Evolutionary conservation across 1,284 basidiomycete species (phyloP).

Genomic region (Boletellus deceptivus): DNA sequence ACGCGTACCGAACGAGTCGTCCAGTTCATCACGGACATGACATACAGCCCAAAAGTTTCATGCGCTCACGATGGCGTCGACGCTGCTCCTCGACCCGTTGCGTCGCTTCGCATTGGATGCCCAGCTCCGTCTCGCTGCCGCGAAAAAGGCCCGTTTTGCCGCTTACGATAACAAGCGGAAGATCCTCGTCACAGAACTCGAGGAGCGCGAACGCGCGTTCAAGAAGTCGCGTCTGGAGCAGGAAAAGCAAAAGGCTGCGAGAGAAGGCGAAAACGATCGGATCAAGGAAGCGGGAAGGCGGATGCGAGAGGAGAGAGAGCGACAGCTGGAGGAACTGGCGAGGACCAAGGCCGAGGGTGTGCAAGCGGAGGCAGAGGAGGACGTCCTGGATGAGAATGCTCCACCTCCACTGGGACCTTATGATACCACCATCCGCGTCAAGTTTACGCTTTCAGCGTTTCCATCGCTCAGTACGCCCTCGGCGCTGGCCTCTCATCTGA

Average conservation of each 20-base stretch:
- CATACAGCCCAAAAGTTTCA: constrained; percentile 77
- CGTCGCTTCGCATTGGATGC: constrained; percentile 83
- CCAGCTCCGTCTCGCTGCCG: constrained; percentile 70
- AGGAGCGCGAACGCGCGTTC: constrained; percentile 73
- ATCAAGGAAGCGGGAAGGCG: constrained; percentile 78
- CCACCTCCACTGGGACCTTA: constrained; percentile 56
- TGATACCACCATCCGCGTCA: constrained; percentile 73
- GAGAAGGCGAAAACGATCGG: constrained; percentile 64
- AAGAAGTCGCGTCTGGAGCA: constrained; percentile 70
- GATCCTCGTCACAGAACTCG: constrained; percentile 79
- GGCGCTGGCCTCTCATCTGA: constrained; percentile 51
- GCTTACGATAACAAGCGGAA: constrained; percentile 79
- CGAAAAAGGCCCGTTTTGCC: constrained; percentile 70
- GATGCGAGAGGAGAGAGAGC: constrained; percentile 67
- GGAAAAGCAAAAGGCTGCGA: constrained; percentile 53
- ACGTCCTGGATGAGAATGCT: constrained; percentile 45
- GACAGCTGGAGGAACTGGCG: constrained; percentile 47
- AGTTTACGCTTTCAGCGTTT: constrained; percentile 57
- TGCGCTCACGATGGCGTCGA: constrained; percentile 82
- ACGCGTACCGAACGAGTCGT: no score
- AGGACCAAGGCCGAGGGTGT: constrained; percentile 38
- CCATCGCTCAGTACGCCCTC: constrained; percentile 53
- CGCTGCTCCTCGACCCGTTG: constrained; percentile 80
- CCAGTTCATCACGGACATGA: background rate
- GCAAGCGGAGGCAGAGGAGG: constrained; percentile 31